phyloP scores from a whole-genome alignment of 345 rosid species.

The Eucalyptus polybractea region DNA sequence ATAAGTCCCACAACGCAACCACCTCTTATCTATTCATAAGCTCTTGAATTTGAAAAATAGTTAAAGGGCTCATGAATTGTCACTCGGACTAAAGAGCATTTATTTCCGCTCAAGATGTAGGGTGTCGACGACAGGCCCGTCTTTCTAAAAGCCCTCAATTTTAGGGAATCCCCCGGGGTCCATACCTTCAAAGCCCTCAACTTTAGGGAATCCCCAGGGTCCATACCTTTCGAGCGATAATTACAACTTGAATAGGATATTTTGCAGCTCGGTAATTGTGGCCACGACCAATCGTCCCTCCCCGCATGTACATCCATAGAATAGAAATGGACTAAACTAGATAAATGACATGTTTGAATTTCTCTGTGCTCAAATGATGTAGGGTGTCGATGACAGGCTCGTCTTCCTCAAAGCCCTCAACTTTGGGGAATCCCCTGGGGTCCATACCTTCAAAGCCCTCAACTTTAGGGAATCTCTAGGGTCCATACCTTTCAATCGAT shows the following conservation, averaged over 20 bases:
- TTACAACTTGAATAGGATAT: no score
- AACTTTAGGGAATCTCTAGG: not conserved
- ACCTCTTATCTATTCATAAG: not conserved
- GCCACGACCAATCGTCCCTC: no score
- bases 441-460: not conserved
- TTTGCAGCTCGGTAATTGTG: no score
- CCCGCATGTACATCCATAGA: no score
- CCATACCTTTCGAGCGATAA: not conserved
- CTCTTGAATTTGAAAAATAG: not conserved
- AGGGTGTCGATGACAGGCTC: no score
- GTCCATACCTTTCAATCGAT: not conserved
- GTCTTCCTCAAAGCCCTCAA: no score
- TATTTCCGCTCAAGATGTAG: not conserved
- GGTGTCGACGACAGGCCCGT: not conserved
- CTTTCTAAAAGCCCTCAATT: not conserved
- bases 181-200: not conserved
- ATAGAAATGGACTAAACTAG: no score
- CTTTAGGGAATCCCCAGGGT: not conserved
- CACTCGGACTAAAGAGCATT: not conserved
- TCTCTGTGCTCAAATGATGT: no score
- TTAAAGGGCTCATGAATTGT: not conserved
- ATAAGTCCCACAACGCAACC: accelerated
- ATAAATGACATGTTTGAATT: no score
- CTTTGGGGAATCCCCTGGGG: not conserved
- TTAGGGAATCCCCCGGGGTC: not conserved